phyloP scores from a whole-genome alignment of 495 filamentous ascomycete species.

The Copromyces sp. region DNA sequence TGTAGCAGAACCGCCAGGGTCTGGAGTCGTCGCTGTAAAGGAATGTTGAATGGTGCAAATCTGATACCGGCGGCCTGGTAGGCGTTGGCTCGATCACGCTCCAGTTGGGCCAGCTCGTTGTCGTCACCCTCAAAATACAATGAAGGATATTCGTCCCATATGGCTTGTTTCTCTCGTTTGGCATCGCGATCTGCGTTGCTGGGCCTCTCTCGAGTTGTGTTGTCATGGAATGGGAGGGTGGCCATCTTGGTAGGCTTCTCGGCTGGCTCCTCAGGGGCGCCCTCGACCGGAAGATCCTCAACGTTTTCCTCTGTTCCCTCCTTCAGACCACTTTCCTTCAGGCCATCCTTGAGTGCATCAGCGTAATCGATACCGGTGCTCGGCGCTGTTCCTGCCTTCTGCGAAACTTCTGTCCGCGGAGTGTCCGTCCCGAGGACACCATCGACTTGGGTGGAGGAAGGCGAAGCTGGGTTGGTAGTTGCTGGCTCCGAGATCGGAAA shows the following conservation, averaged over 20 bases:
- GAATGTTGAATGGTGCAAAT: conserved; percentile 83
- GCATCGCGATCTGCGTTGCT: neutral
- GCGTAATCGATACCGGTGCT: neutral
- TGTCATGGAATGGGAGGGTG: conserved; percentile 11
- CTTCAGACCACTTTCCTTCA: neutral
- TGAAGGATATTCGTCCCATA: neutral
- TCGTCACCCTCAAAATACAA: neutral
- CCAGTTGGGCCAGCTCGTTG: conserved; percentile 6
- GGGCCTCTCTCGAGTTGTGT: neutral
- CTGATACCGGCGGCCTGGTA: conserved; percentile 40
- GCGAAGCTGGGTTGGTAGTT: neutral
- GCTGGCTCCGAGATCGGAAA: neutral
- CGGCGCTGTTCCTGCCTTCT: neutral
- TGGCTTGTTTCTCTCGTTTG: neutral
- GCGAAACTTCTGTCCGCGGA: neutral
- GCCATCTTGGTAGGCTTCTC: neutral
- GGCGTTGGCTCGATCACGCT: conserved; percentile 9
- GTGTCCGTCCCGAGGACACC: neutral
- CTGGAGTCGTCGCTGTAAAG: conserved; percentile 75
- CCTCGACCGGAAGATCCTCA: conserved; percentile 5
- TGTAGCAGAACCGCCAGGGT: conserved; percentile 79
- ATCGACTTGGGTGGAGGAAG: neutral
- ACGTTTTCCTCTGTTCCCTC: conserved; percentile 11
- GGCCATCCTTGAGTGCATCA: neutral
- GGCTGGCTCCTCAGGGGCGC: neutral